Evolutionary conservation across 2,329 filamentous ascomycete genomes (phyloP), one percentile per base, ranked within the genome.

Genomic region (Aspergillus aculeatinus): DNA sequence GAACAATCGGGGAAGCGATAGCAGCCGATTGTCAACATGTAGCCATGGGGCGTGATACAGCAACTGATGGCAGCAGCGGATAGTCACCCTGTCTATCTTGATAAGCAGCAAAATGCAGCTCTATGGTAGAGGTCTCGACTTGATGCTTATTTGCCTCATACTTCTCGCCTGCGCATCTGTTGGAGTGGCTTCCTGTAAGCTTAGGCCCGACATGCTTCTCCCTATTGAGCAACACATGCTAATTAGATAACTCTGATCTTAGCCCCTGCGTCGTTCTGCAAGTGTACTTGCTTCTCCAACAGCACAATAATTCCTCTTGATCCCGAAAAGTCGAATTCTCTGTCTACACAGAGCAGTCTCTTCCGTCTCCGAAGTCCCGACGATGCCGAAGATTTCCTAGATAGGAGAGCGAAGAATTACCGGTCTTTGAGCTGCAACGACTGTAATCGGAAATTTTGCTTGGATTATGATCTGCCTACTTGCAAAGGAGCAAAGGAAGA

Each of bases 211-310:
- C 39, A n/a, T 44, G 39, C 5, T 44, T 9, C 16, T 14, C 16
- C 16, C 39, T 19, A 19, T 44, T 14, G 14, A n/a, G 14, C 39
- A 44, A 19, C 19, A 44, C 16, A 23, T 23, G 21, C 48, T 48
- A 12, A 61, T 50, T 51, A 51, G 59, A 35, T 11, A 56, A 12
- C 11, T 48, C 27, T 51, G 47, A 21, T 29, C 51, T n/a, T 54
- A 79, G 76, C 71, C 10, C 76, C 76, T 12, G 85, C 85, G 16
- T 87, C 86, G 60, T 89, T 89, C 76, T 89, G 87, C 82, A 89
- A 89, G 83, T 89, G 87, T 73, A 88, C 85, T 59, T 89, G 87
- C 74, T 86, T 85, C 75, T 81, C 81, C 54, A 89, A 89, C 71
- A 86, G 83, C 76, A 88, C 86, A 57, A 88, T 89, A 55, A 88